These are phyloP conservation scores for Rubia tinctorum DNA, from an alignment of 305 asterid species.

Conservation along the genomic window DNA sequence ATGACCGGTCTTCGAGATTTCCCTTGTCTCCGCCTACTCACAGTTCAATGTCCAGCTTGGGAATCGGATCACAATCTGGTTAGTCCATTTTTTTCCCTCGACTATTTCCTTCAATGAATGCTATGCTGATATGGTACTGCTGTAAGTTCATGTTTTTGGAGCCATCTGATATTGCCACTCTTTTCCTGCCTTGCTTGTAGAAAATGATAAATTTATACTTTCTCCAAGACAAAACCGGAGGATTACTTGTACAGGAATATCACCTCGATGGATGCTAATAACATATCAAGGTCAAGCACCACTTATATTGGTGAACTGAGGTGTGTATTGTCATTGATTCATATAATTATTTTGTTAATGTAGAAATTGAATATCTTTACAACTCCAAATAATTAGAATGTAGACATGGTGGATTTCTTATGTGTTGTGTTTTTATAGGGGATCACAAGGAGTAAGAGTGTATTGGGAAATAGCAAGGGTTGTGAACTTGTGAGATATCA, in stretches of 20 bases:
- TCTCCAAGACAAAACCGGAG: conserved; percentile 74
- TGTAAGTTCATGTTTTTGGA: too few relatives aligned
- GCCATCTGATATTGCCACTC: not conserved
- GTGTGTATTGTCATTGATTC: too few relatives aligned
- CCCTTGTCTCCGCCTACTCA: conserved; percentile 53
- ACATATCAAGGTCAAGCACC: too few relatives aligned
- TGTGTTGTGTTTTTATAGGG: too few relatives aligned
- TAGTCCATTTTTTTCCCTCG: conserved; percentile 12
- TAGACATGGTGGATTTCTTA: too few relatives aligned
- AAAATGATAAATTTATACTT: conserved; percentile 88
- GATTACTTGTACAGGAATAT: conserved; percentile 76
- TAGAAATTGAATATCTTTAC: too few relatives aligned
- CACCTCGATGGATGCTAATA: conserved; percentile 70
- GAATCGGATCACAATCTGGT: conserved; percentile 77
- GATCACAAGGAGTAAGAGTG: too few relatives aligned
- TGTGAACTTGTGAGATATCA: too few relatives aligned
- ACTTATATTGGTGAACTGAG: too few relatives aligned
- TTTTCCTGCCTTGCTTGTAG: conserved; percentile 67
- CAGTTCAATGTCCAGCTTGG: conserved; percentile 69
- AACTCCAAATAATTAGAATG: too few relatives aligned
- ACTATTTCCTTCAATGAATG: not conserved
- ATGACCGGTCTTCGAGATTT: conserved; percentile 60
- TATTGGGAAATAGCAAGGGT: too few relatives aligned
- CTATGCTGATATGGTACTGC: not conserved
- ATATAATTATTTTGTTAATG: too few relatives aligned